phyloP scores from a whole-genome alignment of 2,329 filamentous ascomycete species.

The Exserohilum rostratum region DNA sequence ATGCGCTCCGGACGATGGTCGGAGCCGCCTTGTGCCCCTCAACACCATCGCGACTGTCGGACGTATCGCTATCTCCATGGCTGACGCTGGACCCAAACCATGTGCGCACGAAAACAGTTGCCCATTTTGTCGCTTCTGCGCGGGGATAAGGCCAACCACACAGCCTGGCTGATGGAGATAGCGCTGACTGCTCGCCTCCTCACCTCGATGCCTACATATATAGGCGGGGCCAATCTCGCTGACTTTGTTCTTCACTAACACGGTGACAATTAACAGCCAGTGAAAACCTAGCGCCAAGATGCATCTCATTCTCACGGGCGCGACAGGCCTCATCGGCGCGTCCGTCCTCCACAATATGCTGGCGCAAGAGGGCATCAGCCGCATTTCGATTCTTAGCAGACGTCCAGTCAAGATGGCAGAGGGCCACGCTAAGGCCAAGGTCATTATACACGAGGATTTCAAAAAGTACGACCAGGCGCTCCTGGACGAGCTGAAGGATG shows the following conservation, averaged over 20 bases:
- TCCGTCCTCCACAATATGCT: conserved; percentile 49
- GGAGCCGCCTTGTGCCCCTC: conserved; percentile 2
- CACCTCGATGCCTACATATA: not conserved
- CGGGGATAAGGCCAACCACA: not conserved
- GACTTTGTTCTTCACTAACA: not conserved
- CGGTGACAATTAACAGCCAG: not conserved
- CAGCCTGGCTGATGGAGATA: not conserved
- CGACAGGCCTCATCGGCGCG: conserved; percentile 52
- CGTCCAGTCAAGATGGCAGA: conserved; percentile 69
- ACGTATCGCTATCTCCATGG: conserved; percentile 2
- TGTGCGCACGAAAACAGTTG: not conserved
- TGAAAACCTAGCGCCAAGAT: conserved; percentile 15
- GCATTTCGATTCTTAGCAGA: conserved; percentile 71
- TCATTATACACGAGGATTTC: conserved; percentile 74
- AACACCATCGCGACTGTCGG: not conserved
- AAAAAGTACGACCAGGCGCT: conserved; percentile 63
- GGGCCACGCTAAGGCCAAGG: conserved; percentile 63
- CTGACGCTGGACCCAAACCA: not conserved
- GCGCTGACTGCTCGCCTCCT: not conserved
- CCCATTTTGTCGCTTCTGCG: not conserved
- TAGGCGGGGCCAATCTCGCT: not conserved
- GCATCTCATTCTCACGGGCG: conserved; percentile 54
- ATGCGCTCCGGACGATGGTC: conserved; percentile 15
- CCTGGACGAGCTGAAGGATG: conserved; percentile 66
- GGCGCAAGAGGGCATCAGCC: conserved; percentile 58